Percentiles rank a stretch among this genome's conserved stretches.
Conservation (phyloP, 2,329 filamentous ascomycete species). For the Fusarium odoratissimum region DNA sequence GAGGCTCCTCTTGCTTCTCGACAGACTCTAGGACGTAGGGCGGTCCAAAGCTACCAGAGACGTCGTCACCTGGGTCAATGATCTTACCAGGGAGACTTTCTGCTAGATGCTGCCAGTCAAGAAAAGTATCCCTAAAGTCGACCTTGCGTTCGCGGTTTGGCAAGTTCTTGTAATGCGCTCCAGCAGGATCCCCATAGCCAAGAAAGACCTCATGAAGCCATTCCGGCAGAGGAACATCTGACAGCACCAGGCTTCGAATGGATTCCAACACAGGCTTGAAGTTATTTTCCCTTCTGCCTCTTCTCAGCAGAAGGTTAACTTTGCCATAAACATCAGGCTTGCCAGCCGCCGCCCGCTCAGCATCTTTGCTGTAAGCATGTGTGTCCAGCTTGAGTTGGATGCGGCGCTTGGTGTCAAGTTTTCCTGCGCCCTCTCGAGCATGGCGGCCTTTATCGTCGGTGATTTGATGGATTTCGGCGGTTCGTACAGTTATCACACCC, state of each 20-base stretch:
- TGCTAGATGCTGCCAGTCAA: constrained; percentile 94
- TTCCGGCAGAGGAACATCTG: constrained; percentile 84
- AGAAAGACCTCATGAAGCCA: constrained; percentile 98
- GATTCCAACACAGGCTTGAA: constrained; percentile 95
- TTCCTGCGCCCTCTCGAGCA: constrained; percentile 70
- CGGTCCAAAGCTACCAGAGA: constrained; percentile 80
- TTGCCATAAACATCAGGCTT: constrained; percentile 83
- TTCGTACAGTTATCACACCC: constrained; percentile 77
- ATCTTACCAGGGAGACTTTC: constrained; percentile 90
- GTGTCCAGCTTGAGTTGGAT: constrained; percentile 86
- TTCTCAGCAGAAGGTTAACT: constrained; percentile 87
- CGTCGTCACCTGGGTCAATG: constrained; percentile 80
- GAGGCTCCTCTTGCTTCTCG: constrained; percentile 63
- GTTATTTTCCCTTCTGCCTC: constrained; percentile 92
- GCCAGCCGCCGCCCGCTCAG: constrained; percentile 71
- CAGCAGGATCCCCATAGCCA: constrained; percentile 93
- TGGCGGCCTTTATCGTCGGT: constrained; percentile 85
- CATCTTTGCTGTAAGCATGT: constrained; percentile 80
- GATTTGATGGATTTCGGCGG: constrained; percentile 87
- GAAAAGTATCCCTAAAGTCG: constrained; percentile 93
- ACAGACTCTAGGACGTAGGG: constrained; percentile 85
- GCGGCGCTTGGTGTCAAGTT: constrained; percentile 75
- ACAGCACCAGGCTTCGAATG: constrained; percentile 85
- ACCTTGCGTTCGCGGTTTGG: constrained; percentile 81
- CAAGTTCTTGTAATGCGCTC: constrained; percentile 86